Evolutionary conservation across 208 protist species (phyloP), one percentile per base, ranked within the genome.

Genomic region (Trichomonas tenax): DNA sequence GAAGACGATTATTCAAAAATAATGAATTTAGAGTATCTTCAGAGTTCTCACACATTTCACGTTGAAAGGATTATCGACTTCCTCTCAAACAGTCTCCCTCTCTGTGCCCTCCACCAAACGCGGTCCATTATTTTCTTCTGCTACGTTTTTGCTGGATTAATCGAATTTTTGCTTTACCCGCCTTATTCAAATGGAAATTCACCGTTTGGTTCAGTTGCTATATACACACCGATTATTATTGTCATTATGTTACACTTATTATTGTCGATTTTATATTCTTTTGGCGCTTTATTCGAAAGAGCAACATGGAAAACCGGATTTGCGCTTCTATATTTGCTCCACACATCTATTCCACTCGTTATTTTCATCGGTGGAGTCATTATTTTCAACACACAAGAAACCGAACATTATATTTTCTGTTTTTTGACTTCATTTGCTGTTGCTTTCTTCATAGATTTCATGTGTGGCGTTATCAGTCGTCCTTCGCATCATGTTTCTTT

Each of bases 11-110:
- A 72, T 51, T 51, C 14, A 31, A 72, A 41, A 84, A 41, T 41
- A 84, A 93, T 93, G 86, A 93, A 93, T 93, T 51, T 93, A 51
- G 86, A 93, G 26, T 93, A 93, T 51, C 86, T 93, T 6, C 86
- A 93, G 26, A 40, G 17, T 17, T 26, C 86, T 38, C 86, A 93
- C 31, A 93, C 86, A 38, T 93, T 93, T 44, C 86, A 93, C 51
- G 86, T 93, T 21, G 86, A 93, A 15, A 48, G 86, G 31, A 93
- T 93, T 38, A 93, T 93, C 9, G 86, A 93, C 31, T 93, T 51
- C 26, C 40, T 93, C 0, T 48, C 86, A 51, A 41, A 51, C 21
- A 93, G 34, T 38, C 44, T 93, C 38, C 86, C 86, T 34, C n/a
- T 93, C 14, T 93, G 86, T 51, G 86, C 86, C 1, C 17, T 93